Percentiles rank a stretch among this genome's conserved stretches.
Conservation (phyloP, 352 stramenopile species). For the Pythium monospermum region DNA sequence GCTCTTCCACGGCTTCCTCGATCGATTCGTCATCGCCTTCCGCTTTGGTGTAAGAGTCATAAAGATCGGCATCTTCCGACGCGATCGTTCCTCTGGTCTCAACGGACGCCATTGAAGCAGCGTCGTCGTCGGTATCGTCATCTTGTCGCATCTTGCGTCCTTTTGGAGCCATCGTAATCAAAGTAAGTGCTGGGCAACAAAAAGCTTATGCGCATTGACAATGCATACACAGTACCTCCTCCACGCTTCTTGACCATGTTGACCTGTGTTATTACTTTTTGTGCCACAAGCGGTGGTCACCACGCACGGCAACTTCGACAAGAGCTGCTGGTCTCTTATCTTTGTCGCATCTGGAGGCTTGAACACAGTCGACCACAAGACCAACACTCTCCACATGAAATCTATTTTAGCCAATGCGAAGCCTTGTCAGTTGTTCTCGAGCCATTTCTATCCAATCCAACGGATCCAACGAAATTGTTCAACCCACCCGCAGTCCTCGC, state of each 20-base stretch:
- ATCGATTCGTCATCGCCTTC: constrained; percentile 60
- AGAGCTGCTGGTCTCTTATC: neutral
- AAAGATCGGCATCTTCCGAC: constrained; percentile 65
- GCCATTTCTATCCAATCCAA: no score
- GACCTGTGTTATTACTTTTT: neutral
- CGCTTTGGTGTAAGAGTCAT: constrained; percentile 57
- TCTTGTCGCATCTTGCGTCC: constrained; percentile 59
- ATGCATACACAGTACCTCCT: constrained; percentile 29
- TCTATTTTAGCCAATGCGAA: no score
- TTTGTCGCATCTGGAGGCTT: neutral
- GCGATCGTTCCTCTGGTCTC: constrained; percentile 58
- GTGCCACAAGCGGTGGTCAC: no score
- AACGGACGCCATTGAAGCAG: constrained; percentile 55
- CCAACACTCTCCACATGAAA: constrained; percentile 1
- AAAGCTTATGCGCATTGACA: neutral
- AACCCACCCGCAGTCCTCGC: no score
- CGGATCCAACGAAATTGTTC: no score
- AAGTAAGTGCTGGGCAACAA: neutral
- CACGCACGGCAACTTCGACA: constrained; percentile 9
- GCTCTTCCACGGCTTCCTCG: constrained; percentile 68
- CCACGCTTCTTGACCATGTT: constrained; percentile 63
- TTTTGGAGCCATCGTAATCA: constrained; percentile 11
- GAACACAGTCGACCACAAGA: neutral
- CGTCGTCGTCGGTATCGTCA: constrained; percentile 67
- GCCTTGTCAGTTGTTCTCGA: no score